phyloP scores from a whole-genome alignment of 345 rosid genomes.

The Dipteronia sinensis region DNA sequence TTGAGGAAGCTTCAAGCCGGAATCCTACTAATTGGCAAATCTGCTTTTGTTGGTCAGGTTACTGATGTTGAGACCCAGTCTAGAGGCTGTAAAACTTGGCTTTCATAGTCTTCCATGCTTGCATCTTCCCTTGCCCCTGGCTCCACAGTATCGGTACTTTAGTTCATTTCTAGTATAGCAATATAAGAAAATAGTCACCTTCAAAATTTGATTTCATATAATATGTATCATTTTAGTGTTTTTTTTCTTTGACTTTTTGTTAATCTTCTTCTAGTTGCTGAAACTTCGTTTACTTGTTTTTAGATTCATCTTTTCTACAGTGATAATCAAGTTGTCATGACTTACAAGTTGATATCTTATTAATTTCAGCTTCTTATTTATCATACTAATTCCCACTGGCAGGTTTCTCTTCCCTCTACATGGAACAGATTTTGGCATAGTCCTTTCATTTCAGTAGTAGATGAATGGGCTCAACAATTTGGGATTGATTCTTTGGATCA shows the following conservation, averaged over 20 bases:
- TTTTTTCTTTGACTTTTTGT: too few relatives aligned
- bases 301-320: too few relatives aligned
- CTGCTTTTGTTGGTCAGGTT: conserved; percentile 55
- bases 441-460: conserved; percentile 54
- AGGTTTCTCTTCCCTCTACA: conserved; percentile 73
- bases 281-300: background rate
- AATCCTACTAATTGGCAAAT: conserved; percentile 61
- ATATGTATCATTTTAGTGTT: background rate
- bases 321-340: too few relatives aligned
- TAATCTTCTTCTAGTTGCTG: too few relatives aligned
- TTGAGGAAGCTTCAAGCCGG: conserved; percentile 55
- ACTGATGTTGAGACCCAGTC: conserved; percentile 43
- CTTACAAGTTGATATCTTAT: background rate
- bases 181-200: too few relatives aligned
- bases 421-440: conserved; percentile 18
- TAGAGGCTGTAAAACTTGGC: conserved; percentile 72
- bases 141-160: conserved; percentile 70
- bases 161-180: too few relatives aligned
- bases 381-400: conserved; percentile 19
- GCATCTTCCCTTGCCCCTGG: conserved; percentile 67
- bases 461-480: conserved; percentile 39
- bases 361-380: background rate
- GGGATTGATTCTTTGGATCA: conserved; percentile 38
- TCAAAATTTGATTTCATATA: background rate
- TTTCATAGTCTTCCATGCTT: conserved; percentile 78